These are phyloP conservation scores for Pseudevernia furfuracea DNA, from an alignment of 495 filamentous ascomycete genomes.

Conservation along the genomic window DNA sequence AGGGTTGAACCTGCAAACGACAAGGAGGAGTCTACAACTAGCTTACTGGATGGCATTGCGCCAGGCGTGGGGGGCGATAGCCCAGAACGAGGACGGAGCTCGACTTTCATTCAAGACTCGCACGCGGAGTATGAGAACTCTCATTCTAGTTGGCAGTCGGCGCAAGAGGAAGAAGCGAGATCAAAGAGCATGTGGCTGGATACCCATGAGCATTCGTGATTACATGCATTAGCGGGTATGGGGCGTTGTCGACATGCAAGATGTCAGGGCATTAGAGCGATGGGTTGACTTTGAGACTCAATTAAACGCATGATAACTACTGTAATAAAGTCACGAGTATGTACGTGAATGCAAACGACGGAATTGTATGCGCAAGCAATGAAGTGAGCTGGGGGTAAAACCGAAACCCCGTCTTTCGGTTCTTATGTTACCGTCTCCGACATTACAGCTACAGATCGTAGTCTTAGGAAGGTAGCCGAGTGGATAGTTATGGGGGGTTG, in stretches of 20 bases:
- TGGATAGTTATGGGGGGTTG: too few relatives aligned
- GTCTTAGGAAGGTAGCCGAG: too few relatives aligned
- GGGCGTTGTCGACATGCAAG: background rate
- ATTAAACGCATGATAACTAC: background rate
- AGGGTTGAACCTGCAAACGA: background rate
- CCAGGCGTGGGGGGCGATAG: background rate
- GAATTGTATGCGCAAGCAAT: too few relatives aligned
- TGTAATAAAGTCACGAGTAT: too few relatives aligned
- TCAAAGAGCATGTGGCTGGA: constrained; percentile 26
- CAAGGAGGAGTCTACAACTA: constrained; percentile 3
- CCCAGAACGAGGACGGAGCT: background rate
- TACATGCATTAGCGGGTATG: constrained; percentile 12
- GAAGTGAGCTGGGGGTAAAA: too few relatives aligned
- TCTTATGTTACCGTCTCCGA: too few relatives aligned
- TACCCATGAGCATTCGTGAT: constrained; percentile 11
- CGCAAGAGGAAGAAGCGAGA: constrained; percentile 33
- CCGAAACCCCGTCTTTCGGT: too few relatives aligned
- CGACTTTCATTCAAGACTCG: background rate
- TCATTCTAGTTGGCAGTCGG: constrained; percentile 28
- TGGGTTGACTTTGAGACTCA: background rate
- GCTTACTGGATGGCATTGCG: background rate
- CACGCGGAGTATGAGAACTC: constrained; percentile 25
- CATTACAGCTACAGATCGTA: too few relatives aligned
- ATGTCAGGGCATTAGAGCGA: background rate
- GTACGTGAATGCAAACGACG: too few relatives aligned